Evolutionary conservation across 805 yeast genomes (phyloP).

Genomic region (Monosporozyma aquatica): DNA sequence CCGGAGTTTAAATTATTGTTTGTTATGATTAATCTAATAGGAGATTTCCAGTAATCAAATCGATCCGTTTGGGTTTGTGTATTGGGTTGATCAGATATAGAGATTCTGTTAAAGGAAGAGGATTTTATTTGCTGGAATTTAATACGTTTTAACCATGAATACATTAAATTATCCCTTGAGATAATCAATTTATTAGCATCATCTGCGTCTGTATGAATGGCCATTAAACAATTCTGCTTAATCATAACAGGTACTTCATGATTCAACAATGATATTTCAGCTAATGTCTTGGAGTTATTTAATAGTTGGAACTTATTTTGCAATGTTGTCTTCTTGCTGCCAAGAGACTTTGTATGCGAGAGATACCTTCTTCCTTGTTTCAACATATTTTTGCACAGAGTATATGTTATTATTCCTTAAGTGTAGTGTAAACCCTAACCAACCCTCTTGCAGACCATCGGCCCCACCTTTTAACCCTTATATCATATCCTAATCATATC

Average conservation of each 20-base stretch:
- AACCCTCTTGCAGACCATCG: too few relatives aligned
- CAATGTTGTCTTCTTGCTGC: neutral
- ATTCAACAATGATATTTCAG: slow-evolving; percentile 3
- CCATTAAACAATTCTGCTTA: slow-evolving; percentile 22
- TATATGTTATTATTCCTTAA: too few relatives aligned
- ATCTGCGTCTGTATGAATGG: slow-evolving; percentile 11
- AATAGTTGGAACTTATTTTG: slow-evolving; percentile 4
- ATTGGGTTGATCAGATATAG: too few relatives aligned
- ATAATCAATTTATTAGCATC: neutral
- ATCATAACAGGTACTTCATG: slow-evolving; percentile 13
- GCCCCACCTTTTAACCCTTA: too few relatives aligned
- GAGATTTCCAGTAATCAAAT: neutral
- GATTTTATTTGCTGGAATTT: slow-evolving; percentile 16
- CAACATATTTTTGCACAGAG: too few relatives aligned
- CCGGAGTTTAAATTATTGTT: too few relatives aligned
- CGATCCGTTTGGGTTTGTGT: neutral
- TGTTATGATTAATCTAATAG: neutral
- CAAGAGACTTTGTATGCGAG: neutral
- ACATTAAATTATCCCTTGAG: slow-evolving; percentile 18
- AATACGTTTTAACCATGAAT: slow-evolving; percentile 16
- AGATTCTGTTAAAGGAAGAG: slow-evolving; percentile 14
- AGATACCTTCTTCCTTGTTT: neutral
- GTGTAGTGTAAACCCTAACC: neutral
- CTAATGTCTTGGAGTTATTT: slow-evolving; percentile 9
- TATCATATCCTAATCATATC: too few relatives aligned